Evolutionary conservation across 2,329 filamentous ascomycete species (phyloP).

Genomic region (Colletotrichum ledebouriae): DNA sequence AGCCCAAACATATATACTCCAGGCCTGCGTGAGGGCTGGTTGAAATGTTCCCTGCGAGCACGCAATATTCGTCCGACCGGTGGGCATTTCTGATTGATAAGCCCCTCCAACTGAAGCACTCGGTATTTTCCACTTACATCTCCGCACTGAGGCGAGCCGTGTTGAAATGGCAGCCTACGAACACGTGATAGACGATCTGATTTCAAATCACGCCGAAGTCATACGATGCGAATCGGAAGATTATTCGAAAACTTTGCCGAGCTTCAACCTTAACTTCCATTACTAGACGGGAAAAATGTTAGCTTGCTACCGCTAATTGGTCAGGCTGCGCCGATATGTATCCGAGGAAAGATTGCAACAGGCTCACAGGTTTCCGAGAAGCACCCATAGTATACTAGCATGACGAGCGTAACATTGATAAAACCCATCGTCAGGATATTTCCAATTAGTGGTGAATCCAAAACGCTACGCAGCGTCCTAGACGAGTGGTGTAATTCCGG

Average conservation of each 20-base stretch:
- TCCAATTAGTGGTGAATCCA: too few relatives aligned
- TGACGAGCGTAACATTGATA: too few relatives aligned
- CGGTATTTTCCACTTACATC: background rate
- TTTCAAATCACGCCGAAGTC: constrained; percentile 20
- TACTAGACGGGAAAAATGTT: too few relatives aligned
- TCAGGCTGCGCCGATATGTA: too few relatives aligned
- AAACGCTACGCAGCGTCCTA: too few relatives aligned
- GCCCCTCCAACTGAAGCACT: constrained; percentile 35
- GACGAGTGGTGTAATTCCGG: too few relatives aligned
- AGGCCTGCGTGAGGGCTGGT: background rate
- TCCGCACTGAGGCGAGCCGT: background rate
- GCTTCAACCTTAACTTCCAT: too few relatives aligned
- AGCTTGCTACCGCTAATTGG: too few relatives aligned
- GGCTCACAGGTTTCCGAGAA: too few relatives aligned
- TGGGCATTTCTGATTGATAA: constrained; percentile 46
- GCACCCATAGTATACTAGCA: too few relatives aligned
- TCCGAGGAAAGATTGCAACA: too few relatives aligned
- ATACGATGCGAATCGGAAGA: background rate
- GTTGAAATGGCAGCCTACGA: background rate
- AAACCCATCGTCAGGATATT: too few relatives aligned
- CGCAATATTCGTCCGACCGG: constrained; percentile 44
- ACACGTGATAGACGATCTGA: background rate
- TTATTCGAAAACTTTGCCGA: background rate
- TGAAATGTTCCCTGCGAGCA: constrained; percentile 43
- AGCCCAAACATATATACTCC: background rate